These are phyloP conservation scores for Leccinum aurantiacum DNA, from an alignment of 768 basidiomycete species.

Conservation along the genomic window DNA sequence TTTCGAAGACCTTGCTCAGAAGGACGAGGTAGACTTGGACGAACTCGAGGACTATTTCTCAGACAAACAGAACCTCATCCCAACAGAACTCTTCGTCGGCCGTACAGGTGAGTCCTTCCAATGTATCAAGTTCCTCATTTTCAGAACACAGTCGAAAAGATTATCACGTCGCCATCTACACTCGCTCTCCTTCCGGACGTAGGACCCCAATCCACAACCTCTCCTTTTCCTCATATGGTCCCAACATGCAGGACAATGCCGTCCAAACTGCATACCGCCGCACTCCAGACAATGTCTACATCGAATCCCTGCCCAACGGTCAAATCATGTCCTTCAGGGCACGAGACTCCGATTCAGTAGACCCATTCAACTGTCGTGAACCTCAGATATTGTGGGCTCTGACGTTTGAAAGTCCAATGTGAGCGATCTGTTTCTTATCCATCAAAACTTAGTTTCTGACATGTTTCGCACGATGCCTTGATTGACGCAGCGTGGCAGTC, in stretches of 20 bases:
- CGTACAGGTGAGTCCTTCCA: constrained; percentile 51
- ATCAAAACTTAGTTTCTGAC: not conserved
- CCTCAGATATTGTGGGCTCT: constrained; percentile 57
- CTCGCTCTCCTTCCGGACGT: constrained; percentile 41
- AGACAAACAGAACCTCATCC: constrained; percentile 24
- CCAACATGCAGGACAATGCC: constrained; percentile 81
- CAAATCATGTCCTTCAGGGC: constrained; percentile 74
- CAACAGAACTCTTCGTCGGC: constrained; percentile 59
- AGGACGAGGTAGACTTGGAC: constrained; percentile 51
- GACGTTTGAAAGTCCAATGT: constrained; percentile 69
- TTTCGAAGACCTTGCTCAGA: constrained; percentile 50
- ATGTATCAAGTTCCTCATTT: not conserved
- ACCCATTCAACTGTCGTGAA: constrained; percentile 32
- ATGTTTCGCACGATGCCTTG: not conserved
- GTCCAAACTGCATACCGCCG: constrained; percentile 72
- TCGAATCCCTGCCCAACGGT: constrained; percentile 79
- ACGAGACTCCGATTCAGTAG: constrained; percentile 24
- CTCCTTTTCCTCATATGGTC: constrained; percentile 89
- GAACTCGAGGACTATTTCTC: constrained; percentile 55
- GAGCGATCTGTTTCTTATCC: constrained; percentile 26
- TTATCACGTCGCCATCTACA: constrained; percentile 85
- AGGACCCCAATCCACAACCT: constrained; percentile 69
- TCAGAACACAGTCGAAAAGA: constrained; percentile 48
- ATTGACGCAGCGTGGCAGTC: constrained; percentile 63
- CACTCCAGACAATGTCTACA: constrained; percentile 77